Evolutionary conservation across 2,329 filamentous ascomycete species (phyloP).

Genomic region (Zarea fungicola): DNA sequence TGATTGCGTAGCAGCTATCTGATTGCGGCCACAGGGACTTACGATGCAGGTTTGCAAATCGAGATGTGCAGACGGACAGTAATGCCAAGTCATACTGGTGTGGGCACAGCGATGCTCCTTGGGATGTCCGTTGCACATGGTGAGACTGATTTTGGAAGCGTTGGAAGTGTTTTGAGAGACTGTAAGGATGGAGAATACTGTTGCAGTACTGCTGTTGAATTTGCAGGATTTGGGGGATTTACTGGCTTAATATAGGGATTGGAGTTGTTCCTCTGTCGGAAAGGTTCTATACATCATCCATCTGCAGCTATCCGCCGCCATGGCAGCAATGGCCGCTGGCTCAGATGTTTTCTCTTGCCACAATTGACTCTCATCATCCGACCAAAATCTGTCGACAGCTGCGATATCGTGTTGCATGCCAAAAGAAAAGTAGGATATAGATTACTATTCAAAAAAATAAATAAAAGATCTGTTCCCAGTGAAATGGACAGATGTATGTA

Average conservation of each 20-base stretch:
- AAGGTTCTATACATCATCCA: constrained; percentile 3
- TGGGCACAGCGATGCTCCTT: constrained; percentile 48
- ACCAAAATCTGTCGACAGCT: too few relatives aligned
- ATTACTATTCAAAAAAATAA: constrained; percentile 10
- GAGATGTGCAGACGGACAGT: constrained; percentile 41
- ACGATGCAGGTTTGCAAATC: constrained; percentile 46
- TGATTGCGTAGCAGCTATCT: constrained; percentile 41
- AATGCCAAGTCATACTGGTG: constrained; percentile 51
- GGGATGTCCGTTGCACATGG: constrained; percentile 52
- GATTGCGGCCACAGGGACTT: constrained; percentile 43
- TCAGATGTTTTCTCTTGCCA: not conserved
- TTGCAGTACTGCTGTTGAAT: not conserved
- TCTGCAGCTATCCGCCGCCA: constrained; percentile 7
- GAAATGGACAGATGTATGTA: constrained; percentile 5
- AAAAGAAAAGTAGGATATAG: not conserved
- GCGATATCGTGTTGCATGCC: not conserved
- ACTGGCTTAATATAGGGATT: not conserved
- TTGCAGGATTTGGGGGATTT: not conserved
- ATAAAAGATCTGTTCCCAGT: not conserved
- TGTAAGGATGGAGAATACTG: not conserved
- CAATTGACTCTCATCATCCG: not conserved
- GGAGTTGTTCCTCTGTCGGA: too few relatives aligned
- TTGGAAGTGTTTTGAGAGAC: constrained; percentile 11
- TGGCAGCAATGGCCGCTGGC: not conserved
- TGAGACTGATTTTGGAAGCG: constrained; percentile 14